A percentile compares a stretch with the other conserved stretches of the same genome.
Conservation (phyloP, 2,329 filamentous ascomycete genomes). For the Fusarium hainanense region DNA sequence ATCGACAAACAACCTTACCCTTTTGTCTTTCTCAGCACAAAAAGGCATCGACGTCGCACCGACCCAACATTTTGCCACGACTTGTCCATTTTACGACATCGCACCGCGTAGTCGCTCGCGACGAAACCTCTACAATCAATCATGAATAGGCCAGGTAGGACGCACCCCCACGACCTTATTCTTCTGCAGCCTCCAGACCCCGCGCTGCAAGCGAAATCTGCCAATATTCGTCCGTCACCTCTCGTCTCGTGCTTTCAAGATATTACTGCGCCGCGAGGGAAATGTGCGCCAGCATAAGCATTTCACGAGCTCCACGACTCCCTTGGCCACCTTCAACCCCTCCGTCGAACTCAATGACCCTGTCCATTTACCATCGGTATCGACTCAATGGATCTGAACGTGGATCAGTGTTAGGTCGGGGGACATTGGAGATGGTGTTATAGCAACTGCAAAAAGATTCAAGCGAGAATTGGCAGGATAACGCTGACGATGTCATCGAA, state of each 20-base stretch:
- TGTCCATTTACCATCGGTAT: conserved; percentile 29
- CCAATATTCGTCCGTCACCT: conserved; percentile 28
- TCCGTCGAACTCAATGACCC: conserved; percentile 25
- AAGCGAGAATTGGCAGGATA: conserved; percentile 34
- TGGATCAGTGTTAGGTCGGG: not conserved
- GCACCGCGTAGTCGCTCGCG: conserved; percentile 35
- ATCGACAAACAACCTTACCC: conserved; percentile 34
- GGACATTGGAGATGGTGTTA: conserved; percentile 8
- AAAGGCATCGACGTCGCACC: conserved; percentile 33
- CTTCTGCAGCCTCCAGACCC: conserved; percentile 43
- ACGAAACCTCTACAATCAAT: conserved; percentile 54
- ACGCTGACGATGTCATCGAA: conserved; percentile 46
- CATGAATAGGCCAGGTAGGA: conserved; percentile 72
- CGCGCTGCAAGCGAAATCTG: conserved; percentile 42
- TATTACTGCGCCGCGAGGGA: conserved; percentile 7
- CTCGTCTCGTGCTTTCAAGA: conserved; percentile 33
- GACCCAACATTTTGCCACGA: conserved; percentile 31
- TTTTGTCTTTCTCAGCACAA: conserved; percentile 43
- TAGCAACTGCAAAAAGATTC: conserved; percentile 17
- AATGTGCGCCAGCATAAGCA: conserved; percentile 28
- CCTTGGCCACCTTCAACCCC: conserved; percentile 32
- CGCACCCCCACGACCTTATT: conserved; percentile 45
- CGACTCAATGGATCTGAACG: conserved; percentile 30
- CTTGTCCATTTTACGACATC: conserved; percentile 25
- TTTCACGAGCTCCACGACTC: conserved; percentile 26